Evolutionary conservation across 257 asterid species (phyloP).

Genomic region (Pogostemon cablin): DNA sequence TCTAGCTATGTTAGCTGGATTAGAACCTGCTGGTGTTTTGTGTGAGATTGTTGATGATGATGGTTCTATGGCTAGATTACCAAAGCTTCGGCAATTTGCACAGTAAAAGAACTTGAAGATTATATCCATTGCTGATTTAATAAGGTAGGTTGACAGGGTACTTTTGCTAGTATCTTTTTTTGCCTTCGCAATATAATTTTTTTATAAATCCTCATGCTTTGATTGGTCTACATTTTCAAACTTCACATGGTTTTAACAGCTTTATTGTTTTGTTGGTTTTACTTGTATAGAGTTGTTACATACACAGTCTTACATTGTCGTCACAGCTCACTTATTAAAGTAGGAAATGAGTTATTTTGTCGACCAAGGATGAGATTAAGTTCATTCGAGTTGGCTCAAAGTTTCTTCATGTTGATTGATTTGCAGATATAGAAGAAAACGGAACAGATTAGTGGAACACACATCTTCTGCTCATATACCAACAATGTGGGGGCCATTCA

Average conservation of each 20-base stretch:
- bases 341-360: too few species aligned
- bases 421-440: constrained; percentile 83
- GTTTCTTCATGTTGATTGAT: constrained; percentile 2
- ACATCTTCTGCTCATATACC: constrained; percentile 91
- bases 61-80: constrained; percentile 98
- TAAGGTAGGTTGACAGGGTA: constrained; percentile 52
- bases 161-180: not conserved
- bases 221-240: too few species aligned
- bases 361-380: not conserved
- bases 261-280: too few species aligned
- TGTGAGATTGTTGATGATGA: constrained; percentile 97
- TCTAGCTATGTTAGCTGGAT: constrained; percentile 83
- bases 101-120: constrained; percentile 68
- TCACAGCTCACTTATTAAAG: not conserved
- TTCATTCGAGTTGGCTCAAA: not conserved
- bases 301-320: not conserved
- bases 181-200: not conserved
- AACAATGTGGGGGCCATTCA: constrained; percentile 93
- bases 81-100: constrained; percentile 75
- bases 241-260: not conserved
- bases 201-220: too few species aligned
- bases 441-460: constrained; percentile 81
- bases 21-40: constrained; percentile 83
- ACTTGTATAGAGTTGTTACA: too few species aligned
- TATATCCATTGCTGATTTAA: constrained; percentile 82